Base-by-base conservation (phyloP, 2,329 filamentous ascomycete species). In the Fusarium tanahbumbuense region DNA sequence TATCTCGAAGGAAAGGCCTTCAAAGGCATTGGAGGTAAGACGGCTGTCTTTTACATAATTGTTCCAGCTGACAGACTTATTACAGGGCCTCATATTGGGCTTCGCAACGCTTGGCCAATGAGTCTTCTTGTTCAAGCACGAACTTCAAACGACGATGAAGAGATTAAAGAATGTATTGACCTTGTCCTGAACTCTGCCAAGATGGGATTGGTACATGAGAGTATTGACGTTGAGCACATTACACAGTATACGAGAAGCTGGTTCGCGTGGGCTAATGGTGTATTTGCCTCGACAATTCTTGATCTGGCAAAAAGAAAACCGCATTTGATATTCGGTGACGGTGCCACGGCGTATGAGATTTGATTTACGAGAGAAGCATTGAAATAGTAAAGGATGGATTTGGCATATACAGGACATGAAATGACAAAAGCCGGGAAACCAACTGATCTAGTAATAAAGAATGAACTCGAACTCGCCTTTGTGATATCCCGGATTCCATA, bases 261-360 rank as follows among this genome's bases (percentile, higher is more conserved):
- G 95, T 98, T 98, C 79, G 93, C 95, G 4, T 98, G 94, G 96
- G 96, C 96, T 13, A 99, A 99, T 74, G 96, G 93, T 1, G 93
- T 99, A 13, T 98, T 97, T 81, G 94, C 95, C 16, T 91, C 93
- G 79, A 97, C 94, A 0, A 93, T 99, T 47, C 82, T 99, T 54
- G 93, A 98, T 82, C 78, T 99, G 55, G 96, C 94, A 2, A 91
- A 91, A 80, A 85, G 95, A 78, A 97, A 97, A 80, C 96, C 96
- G 6, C 88, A 97, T 79, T 79, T 98, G 73, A 86, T 98, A 41
- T 97, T 98, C 78, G 91, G 89, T 16, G 80, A 87, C 49, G 89
- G 88, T 1, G 85, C 84, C 6, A 81, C 85, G 68, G 83, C 89
- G 30, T 93, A 92, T 76, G 81, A 83, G 65, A 80, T 86, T 41